Percentiles rank a stretch among this genome's conserved stretches.
Evolutionary conservation across 352 stramenopile species (phyloP).

Genomic region (Aphanomyces stellatus): DNA sequence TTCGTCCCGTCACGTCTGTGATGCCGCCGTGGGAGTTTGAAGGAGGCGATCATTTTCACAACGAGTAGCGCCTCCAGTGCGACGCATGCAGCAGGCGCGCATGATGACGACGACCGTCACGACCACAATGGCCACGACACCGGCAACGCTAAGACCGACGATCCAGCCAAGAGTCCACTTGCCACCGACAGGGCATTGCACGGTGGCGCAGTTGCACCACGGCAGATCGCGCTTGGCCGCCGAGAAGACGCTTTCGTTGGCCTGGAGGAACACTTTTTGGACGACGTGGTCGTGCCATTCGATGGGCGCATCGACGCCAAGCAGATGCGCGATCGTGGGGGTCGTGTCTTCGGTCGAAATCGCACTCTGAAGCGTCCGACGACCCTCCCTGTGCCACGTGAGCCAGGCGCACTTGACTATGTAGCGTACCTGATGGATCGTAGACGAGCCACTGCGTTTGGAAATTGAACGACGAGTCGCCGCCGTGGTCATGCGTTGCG

Average conservation of each 20-base stretch:
- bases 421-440: background rate
- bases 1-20: too few species aligned
- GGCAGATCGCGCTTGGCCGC: constrained; percentile 11
- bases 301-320: background rate
- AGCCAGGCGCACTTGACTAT: background rate
- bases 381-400: background rate
- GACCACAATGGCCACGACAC: too few species aligned
- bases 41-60: too few species aligned
- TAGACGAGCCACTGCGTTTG: constrained; percentile 8
- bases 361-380: constrained; percentile 1
- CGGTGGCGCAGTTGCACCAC: constrained; percentile 1
- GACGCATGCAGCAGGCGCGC: too few species aligned
- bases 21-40: too few species aligned
- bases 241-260: constrained; percentile 10
- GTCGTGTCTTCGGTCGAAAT: constrained; percentile 19
- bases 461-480: background rate
- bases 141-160: too few species aligned
- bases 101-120: too few species aligned
- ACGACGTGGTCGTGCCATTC: constrained; percentile 13
- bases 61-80: too few species aligned
- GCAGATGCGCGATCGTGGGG: constrained; percentile 7
- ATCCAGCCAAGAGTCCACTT: too few species aligned
- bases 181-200: too few species aligned
- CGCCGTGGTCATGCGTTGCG: constrained; percentile 11
- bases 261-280: constrained; percentile 1